phyloP scores from a whole-genome alignment of 192 early-diverging fungal genomes.

The Martensiomyces pterosporus region DNA sequence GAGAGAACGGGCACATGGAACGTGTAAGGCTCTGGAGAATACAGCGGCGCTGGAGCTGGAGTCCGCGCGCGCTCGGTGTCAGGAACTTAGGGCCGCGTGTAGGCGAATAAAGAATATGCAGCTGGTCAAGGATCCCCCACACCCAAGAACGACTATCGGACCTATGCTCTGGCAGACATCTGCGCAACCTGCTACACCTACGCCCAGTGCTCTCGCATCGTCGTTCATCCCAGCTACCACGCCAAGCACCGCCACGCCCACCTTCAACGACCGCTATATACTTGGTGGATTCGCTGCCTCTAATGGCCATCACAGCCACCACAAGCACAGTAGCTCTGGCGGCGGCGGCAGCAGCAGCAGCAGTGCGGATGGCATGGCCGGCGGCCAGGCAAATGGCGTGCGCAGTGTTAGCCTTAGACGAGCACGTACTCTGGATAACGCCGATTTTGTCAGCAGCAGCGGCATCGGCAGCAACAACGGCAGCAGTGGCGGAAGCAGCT shows the following conservation, averaged over 20 bases:
- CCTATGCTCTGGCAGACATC: conserved; percentile 39
- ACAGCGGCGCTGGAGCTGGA: conserved; percentile 39
- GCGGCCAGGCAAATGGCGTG: not conserved
- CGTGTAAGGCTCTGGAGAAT: conserved; percentile 37
- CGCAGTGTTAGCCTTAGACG: conserved; percentile 5
- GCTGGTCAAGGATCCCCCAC: conserved; percentile 43
- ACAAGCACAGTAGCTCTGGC: conserved; percentile 23
- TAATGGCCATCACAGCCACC: not conserved
- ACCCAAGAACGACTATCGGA: conserved; percentile 41
- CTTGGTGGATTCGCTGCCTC: no score
- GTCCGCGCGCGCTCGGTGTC: conserved; percentile 28
- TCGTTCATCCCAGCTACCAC: conserved; percentile 7
- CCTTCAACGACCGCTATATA: conserved; percentile 15
- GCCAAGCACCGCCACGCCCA: conserved; percentile 1
- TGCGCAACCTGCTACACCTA: no score
- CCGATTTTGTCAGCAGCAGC: conserved; percentile 10
- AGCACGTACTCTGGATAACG: conserved; percentile 36
- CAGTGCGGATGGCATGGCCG: conserved; percentile 1
- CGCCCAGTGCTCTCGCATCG: conserved; percentile 8
- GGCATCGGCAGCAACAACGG: no score
- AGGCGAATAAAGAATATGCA: conserved; percentile 35
- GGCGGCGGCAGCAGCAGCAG: conserved; percentile 4
- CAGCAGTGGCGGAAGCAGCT: no score
- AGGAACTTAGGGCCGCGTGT: conserved; percentile 29
- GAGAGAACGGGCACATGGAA: conserved; percentile 32